Percentiles rank a stretch among this genome's conserved stretches.
These are phyloP conservation scores for Talaromyces trachyspermus DNA, from an alignment of 495 filamentous ascomycete genomes.

Conservation along the genomic window DNA sequence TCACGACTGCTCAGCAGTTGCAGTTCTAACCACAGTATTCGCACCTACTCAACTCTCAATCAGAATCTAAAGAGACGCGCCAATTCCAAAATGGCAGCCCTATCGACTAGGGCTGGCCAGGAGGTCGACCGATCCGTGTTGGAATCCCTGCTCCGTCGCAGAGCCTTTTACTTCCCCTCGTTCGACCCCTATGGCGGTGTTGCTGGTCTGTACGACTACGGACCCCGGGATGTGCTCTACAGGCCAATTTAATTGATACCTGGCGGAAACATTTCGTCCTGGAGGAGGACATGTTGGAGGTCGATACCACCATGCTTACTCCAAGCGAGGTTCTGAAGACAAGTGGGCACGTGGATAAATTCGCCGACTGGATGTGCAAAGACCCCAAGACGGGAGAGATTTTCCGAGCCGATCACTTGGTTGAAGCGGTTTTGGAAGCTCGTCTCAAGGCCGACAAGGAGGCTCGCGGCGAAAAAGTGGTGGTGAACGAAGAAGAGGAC, in stretches of 20 bases:
- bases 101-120: conserved; percentile 77
- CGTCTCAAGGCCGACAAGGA: conserved; percentile 76
- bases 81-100: conserved; percentile 50
- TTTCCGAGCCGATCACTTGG: conserved; percentile 88
- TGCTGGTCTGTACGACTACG: conserved; percentile 79
- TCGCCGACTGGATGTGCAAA: conserved; percentile 99
- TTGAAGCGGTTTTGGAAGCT: conserved; percentile 83
- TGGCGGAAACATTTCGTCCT: conserved; percentile 92
- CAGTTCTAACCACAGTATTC: conserved; percentile 14
- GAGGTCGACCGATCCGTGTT: conserved; percentile 72
- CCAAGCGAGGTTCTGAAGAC: conserved; percentile 92
- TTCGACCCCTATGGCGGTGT: conserved; percentile 93
- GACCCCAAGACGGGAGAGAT: conserved; percentile 97
- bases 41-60: conserved; percentile 14
- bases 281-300: conserved; percentile 87
- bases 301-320: conserved; percentile 79
- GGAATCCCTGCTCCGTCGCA: conserved; percentile 77
- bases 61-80: conserved; percentile 14
- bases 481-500: conserved; percentile 56
- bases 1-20: conserved; percentile 12
- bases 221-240: conserved; percentile 73
- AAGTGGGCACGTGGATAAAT: conserved; percentile 94
- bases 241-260: conserved; percentile 78
- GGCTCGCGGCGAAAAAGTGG: conserved; percentile 64
- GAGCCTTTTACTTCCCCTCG: conserved; percentile 88